Evolutionary conservation across 2,329 filamentous ascomycete genomes (phyloP).

Genomic region (Parastagonospora nodorum): DNA sequence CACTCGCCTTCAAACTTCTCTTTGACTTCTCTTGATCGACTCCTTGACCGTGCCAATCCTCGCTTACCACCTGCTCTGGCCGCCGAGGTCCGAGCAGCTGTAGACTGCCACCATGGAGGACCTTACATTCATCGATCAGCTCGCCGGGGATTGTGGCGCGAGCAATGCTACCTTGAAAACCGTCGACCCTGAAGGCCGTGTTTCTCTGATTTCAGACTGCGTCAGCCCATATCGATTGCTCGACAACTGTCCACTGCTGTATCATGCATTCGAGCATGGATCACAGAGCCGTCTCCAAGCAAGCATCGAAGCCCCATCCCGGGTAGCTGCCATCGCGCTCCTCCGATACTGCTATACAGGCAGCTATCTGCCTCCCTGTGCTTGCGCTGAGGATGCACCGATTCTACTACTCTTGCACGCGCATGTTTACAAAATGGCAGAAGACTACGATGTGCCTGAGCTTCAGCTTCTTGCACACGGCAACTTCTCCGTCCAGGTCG

Average conservation of each 20-base stretch:
- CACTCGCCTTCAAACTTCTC: neutral
- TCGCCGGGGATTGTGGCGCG: constrained; percentile 7
- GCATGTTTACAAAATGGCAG: constrained; percentile 48
- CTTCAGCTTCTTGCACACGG: constrained; percentile 47
- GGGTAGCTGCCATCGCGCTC: constrained; percentile 42
- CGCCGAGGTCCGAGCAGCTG: neutral
- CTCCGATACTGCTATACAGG: constrained; percentile 51
- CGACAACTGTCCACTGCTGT: constrained; percentile 46
- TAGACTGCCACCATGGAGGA: constrained; percentile 24
- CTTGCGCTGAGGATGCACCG: constrained; percentile 21
- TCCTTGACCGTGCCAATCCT: constrained; percentile 1
- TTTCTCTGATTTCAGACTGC: constrained; percentile 38
- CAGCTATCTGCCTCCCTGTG: constrained; percentile 37
- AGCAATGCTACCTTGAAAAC: constrained; percentile 39
- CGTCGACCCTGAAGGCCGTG: constrained; percentile 34
- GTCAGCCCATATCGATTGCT: constrained; percentile 41
- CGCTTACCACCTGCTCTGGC: neutral
- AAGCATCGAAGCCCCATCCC: constrained; percentile 46
- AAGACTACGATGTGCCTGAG: constrained; percentile 47
- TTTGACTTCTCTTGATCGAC: neutral
- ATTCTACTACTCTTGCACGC: constrained; percentile 48
- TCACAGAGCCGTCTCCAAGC: constrained; percentile 35
- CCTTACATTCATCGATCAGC: constrained; percentile 26
- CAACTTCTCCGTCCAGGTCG: constrained; percentile 47
- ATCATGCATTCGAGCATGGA: constrained; percentile 47